Base-by-base conservation (phyloP, 75 land plant genomes). In the Pseudotsuga menziesii region DNA sequence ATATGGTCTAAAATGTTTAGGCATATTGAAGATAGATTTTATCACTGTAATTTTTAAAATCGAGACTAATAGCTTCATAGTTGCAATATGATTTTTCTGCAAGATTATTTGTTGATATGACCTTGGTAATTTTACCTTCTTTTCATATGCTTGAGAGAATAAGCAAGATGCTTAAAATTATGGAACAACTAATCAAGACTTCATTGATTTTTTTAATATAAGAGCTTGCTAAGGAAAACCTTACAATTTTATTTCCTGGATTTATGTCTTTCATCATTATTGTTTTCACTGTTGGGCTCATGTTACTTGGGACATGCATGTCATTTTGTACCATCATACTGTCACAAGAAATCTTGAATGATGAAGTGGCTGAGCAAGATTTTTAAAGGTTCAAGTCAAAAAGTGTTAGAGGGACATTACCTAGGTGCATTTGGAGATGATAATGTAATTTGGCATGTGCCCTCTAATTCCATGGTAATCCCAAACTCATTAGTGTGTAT, bases 311-410 rank as follows among this genome's bases (percentile, higher is more conserved):
- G 19, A 67, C 11, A 36, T 67, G 71, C 44, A 67, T 48, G 71
- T 39, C 71, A 67, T n/a, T 35, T 36, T 67, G 71, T 36, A 36
- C 44, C 83, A 22, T 11, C 80, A 9, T 62, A 79, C 77, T 29
- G 75, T 57, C 81, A 76, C 71, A 82, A 79, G 57, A 82, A 82
- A 69, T 85, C 82, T 4, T 58, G 85, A 5, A 75, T 86, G 22
- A 82, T 89, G 88, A 89, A 85, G 84, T 89, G 91, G 91, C 81
- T 89, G 23, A 75, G 83, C 55, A 89, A 79, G 83, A 25, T 89
- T 62, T 89, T 87, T 56, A 86, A 77, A 44, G 82, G 83, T 6
- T 79, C 82, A 11, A 55, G 61, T 61, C 80, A 84, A 11, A 60
- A 73, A 58, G 58, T 63, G 25, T 58, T 36, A 20, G 48, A 58